Base-by-base conservation (phyloP, 2,329 filamentous ascomycete genomes). In the Alternaria dauci region DNA sequence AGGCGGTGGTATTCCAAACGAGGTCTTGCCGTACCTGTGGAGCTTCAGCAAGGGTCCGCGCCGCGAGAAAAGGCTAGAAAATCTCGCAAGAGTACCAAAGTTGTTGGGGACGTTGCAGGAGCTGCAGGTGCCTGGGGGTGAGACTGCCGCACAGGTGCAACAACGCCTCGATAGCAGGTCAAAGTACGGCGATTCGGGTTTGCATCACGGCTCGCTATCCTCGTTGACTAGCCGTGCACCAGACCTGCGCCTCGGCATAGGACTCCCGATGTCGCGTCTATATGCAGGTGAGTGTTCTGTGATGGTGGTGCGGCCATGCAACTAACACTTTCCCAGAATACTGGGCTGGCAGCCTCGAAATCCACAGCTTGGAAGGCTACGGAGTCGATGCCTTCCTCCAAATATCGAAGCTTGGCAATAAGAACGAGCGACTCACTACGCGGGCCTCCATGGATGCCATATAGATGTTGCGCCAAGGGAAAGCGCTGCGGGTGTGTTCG, bases 41-140 rank as follows among this genome's bases (percentile, higher is more conserved):
- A 96, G 93, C 26, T 99, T 99, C 77, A 93, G 89, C 79, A 98
- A 98, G 80, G 94, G 94, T 0, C 93, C 94, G 2, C 88, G 92
- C 36, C 91, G 89, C 59, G 85, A 90, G 67, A 86, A 88, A 61
- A 88, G 93, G 4, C 85, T 98, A n/a, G 84, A 92, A 70, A 98
- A 97, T 76, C 85, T 99, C 8, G 88, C 87, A 11, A 88, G 90
- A 65, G 94, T 99, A 2, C 95, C 95, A 3, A 91, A 92, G 62
- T 91, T 99, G 85, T 92, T 94, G 12, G 95, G 93, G 20, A 99
- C 94, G 0, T 88, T 97, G 82, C 92, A 98, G 79, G 95, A 97
- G 78, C 82, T 97, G 26, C 88, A 83, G 50, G 81, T 84, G 11
- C 77, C 72, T 14, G 73, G 62, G 4, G 62, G 68, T 16, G 54